A percentile compares a stretch with the other conserved stretches of the same genome.
phyloP scores from a whole-genome alignment of 257 asterid genomes.

The Phtheirospermum japonicum region DNA sequence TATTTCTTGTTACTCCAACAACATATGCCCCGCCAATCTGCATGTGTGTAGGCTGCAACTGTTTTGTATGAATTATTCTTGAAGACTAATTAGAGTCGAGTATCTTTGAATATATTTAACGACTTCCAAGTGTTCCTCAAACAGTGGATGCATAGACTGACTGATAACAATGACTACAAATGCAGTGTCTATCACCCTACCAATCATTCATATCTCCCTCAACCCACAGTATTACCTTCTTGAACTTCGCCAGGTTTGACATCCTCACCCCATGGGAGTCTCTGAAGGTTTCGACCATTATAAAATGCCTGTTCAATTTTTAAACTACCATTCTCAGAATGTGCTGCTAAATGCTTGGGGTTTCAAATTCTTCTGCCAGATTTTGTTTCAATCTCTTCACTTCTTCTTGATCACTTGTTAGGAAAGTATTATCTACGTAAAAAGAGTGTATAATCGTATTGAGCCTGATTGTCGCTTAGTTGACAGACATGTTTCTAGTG shows the following conservation, averaged over 20 bases:
- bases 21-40: not conserved
- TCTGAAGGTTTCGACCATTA: not conserved
- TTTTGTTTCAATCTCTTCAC: too few relatives aligned
- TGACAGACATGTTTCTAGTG: too few relatives aligned
- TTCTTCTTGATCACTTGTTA: too few relatives aligned
- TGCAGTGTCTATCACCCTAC: not conserved
- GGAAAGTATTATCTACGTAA: too few relatives aligned
- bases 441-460: too few relatives aligned
- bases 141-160: not conserved
- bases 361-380: too few relatives aligned
- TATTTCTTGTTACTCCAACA: not conserved
- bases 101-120: not conserved
- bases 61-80: not conserved
- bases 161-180: not conserved
- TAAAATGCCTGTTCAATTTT: too few relatives aligned
- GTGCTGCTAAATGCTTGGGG: too few relatives aligned
- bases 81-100: not conserved
- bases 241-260: not conserved
- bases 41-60: not conserved
- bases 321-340: too few relatives aligned
- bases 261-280: not conserved
- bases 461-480: too few relatives aligned
- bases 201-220: not conserved
- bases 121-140: not conserved
- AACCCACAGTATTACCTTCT: not conserved